These are phyloP conservation scores for Saturnispora saitoi DNA, from an alignment of 805 yeast genomes.

Conservation along the genomic window DNA sequence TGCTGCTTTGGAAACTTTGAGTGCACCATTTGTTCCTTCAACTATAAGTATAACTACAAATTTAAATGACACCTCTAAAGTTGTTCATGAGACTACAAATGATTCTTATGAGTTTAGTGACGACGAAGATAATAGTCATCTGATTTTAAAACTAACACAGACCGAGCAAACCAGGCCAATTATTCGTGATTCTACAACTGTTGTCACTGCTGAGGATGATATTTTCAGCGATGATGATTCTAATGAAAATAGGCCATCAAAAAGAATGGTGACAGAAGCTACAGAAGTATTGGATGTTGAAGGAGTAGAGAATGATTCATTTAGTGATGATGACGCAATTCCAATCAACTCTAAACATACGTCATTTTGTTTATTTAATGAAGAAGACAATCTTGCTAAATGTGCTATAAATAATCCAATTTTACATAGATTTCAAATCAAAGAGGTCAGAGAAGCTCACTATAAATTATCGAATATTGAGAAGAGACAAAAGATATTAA, in stretches of 20 bases:
- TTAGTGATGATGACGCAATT: constrained; percentile 25
- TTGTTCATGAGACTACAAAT: neutral
- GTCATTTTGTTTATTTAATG: constrained; percentile 10
- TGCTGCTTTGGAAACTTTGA: neutral
- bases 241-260: constrained; percentile 20
- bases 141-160: neutral
- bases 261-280: neutral
- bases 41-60: neutral
- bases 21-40: neutral
- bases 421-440: constrained; percentile 42
- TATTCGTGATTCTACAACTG: neutral
- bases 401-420: constrained; percentile 38
- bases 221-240: constrained; percentile 28
- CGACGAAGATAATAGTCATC: constrained; percentile 2
- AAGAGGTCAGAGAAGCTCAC: constrained; percentile 23
- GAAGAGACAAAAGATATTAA: constrained; percentile 44
- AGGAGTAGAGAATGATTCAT: constrained; percentile 11
- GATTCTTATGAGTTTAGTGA: constrained; percentile 7
- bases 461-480: constrained; percentile 26
- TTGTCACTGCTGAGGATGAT: constrained; percentile 9
- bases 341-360: constrained; percentile 7
- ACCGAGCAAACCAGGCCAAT: neutral
- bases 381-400: constrained; percentile 26
- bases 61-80: neutral
- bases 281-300: neutral